Base-by-base conservation (phyloP, 306 rosid species). In the Bauhinia variegata region DNA sequence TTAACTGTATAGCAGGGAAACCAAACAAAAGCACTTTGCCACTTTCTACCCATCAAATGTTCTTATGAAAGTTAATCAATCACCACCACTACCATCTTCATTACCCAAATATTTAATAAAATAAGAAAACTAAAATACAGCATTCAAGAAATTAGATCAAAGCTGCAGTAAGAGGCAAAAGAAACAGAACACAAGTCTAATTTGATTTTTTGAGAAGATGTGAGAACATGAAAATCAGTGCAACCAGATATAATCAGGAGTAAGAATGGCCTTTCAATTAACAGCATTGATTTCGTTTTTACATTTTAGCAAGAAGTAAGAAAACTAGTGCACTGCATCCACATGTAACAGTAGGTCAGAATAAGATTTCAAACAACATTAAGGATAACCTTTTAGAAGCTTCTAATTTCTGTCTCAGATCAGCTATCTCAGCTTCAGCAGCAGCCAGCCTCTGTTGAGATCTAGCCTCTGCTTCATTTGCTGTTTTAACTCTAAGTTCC, bases 361-460 rank as follows among this genome's bases (percentile, higher is more conserved):
- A 37, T 30, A 59, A 50, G 38, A 38, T 51, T 52, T 64, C 63
- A 58, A 57, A 47, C 54, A 54, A 38, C 41, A 42, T 5, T 11
- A 63, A 33, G 37, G 11, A 58, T 41, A 68, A 95, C 99, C 96
- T 86, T 77, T 80, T 88, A 38, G 86, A 91, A 63, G 80, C 92
- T 67, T 86, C 97, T 46, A 88, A 67, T 67, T 76, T 85, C 73
- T 87, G 95, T 63, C 95, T 86, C 83, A 85, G 73, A 55, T 85
- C 85, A 36, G 85, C 95, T 71, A 91, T 83, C 83, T 86, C 97
- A 68, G 96, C 96, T 84, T 95, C 99, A 30, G 89, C 96, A 75
- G 96, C 91, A 85, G 96, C 99, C 19, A 95, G 85, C 80, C 83
- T 95, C 66, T 88, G 95, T 66, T 91, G 95, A 53, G 99, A 86